phyloP scores from a whole-genome alignment of 208 protist species.

The Lotmaria passim region DNA sequence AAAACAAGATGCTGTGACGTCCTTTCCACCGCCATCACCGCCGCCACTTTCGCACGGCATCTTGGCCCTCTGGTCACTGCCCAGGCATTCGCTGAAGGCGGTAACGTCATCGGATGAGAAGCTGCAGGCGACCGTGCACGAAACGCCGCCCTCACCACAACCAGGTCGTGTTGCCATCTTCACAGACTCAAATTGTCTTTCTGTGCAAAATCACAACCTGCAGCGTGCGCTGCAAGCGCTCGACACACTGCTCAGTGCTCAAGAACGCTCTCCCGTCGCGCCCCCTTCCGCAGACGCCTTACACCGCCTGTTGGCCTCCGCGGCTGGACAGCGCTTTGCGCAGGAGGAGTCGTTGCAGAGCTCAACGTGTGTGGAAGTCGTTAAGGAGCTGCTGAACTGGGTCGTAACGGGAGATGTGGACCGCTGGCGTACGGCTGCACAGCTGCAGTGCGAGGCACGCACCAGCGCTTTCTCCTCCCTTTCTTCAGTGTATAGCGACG shows the following conservation, averaged over 20 bases:
- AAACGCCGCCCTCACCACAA: not conserved
- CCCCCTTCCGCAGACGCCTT: not conserved
- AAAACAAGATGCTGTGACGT: not conserved
- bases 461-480: not conserved
- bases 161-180: constrained; percentile 48
- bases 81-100: too few species aligned
- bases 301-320: not conserved
- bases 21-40: not conserved
- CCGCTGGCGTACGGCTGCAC: not conserved
- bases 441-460: constrained; percentile 21
- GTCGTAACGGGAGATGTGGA: constrained; percentile 2
- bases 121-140: not conserved
- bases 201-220: constrained; percentile 21
- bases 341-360: constrained; percentile 21
- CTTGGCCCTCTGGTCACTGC: constrained; percentile 20
- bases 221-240: constrained; percentile 21
- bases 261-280: not conserved
- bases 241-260: constrained; percentile 1
- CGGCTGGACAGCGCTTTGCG: constrained; percentile 16
- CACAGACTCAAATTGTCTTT: constrained; percentile 62
- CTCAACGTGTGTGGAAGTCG: constrained; percentile 41
- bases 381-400: constrained; percentile 46
- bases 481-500: not conserved
- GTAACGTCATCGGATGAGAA: not conserved
- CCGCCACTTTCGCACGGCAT: constrained; percentile 15